These are phyloP conservation scores for Physcomitrellopsis africana DNA, from an alignment of 225 moss, liverwort and hornwort genomes.

Conservation along the genomic window DNA sequence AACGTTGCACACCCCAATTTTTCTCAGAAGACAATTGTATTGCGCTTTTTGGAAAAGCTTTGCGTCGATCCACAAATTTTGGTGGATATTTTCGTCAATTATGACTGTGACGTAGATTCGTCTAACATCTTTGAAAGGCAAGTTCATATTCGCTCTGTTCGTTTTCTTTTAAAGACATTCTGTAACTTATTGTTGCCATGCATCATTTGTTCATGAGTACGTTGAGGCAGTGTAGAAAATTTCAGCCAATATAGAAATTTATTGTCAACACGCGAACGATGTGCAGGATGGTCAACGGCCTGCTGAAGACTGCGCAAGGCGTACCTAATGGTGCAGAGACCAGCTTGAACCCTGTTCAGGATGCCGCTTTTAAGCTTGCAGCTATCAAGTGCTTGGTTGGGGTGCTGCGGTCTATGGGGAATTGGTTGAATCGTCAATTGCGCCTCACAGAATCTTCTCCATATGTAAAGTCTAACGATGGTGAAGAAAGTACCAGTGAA, in stretches of 20 bases:
- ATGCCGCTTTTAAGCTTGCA: constrained; percentile 86
- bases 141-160: constrained; percentile 34
- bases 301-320: constrained; percentile 98
- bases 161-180: neutral
- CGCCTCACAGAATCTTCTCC: constrained; percentile 88
- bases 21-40: constrained; percentile 90
- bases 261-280: constrained; percentile 18
- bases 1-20: constrained; percentile 98
- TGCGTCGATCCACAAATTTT: constrained; percentile 99
- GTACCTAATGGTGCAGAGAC: constrained; percentile 95
- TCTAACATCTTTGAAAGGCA: constrained; percentile 98
- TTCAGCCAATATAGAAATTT: constrained; percentile 1
- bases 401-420: constrained; percentile 96
- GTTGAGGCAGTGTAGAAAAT: constrained; percentile 16
- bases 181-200: neutral
- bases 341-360: constrained; percentile 84
- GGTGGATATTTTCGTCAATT: constrained; percentile 99
- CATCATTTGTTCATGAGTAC: neutral
- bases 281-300: constrained; percentile 96
- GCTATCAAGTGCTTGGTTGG: constrained; percentile 99
- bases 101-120: constrained; percentile 98
- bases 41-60: constrained; percentile 96
- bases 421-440: constrained; percentile 98
- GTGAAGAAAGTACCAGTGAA: constrained; percentile 72
- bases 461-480: constrained; percentile 78